These are phyloP conservation scores for Phytophthora brassicae DNA, from an alignment of 352 stramenopile species.

Conservation along the genomic window DNA sequence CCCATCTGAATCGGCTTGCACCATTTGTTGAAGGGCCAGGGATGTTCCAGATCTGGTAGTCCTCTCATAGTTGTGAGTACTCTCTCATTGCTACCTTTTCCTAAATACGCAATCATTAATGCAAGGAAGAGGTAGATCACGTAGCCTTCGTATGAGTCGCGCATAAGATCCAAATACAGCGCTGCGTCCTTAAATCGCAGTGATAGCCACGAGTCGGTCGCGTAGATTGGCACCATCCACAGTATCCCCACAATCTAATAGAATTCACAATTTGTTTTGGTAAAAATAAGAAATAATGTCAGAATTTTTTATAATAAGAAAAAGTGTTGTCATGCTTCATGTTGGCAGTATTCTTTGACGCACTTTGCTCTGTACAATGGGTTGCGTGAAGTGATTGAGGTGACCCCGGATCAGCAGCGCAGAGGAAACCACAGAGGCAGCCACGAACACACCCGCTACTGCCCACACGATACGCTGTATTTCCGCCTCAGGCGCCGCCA, in stretches of 20 bases:
- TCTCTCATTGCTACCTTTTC: constrained; percentile 88
- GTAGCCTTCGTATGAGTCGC: constrained; percentile 98
- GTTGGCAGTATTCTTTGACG: no score
- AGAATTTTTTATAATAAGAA: constrained; percentile 15
- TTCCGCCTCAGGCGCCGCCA: constrained; percentile 47
- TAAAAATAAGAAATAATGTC: constrained; percentile 13
- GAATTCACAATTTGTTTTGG: no score
- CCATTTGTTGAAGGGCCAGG: constrained; percentile 74
- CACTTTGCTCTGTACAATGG: constrained; percentile 95
- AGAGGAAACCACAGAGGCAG: constrained; percentile 86
- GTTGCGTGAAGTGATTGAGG: constrained; percentile 91
- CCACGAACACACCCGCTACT: constrained; percentile 91
- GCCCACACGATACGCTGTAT: constrained; percentile 78
- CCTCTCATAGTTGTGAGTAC: constrained; percentile 57
- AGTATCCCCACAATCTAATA: constrained; percentile 98
- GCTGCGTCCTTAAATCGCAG: constrained; percentile 94
- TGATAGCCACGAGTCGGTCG: constrained; percentile 95
- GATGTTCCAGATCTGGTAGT: constrained; percentile 70
- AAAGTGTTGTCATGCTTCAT: no score
- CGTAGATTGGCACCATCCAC: constrained; percentile 99
- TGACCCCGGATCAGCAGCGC: constrained; percentile 92
- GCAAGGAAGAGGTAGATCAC: constrained; percentile 98
- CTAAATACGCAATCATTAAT: constrained; percentile 96
- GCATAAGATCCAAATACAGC: constrained; percentile 92
- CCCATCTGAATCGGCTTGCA: constrained; percentile 77